These are phyloP conservation scores for Condylostoma magnum DNA, from an alignment of 169 alveolate species.

Conservation along the genomic window DNA sequence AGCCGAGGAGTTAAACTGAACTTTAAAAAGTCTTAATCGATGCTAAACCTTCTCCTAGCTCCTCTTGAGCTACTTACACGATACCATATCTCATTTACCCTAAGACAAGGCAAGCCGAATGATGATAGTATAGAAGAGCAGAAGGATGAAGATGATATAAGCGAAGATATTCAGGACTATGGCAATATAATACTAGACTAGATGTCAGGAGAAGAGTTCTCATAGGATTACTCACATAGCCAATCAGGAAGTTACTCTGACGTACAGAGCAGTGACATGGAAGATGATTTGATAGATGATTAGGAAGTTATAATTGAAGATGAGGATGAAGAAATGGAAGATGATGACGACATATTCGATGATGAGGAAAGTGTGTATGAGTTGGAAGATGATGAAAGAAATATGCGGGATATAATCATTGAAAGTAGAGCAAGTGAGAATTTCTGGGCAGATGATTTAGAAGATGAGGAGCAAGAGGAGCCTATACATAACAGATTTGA, in stretches of 20 bases:
- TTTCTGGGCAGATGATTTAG: conserved; percentile 18
- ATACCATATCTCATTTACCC: neutral
- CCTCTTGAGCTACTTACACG: conserved; percentile 19
- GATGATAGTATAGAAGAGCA: too few species aligned
- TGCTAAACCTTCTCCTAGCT: neutral
- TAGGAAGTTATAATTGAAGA: neutral
- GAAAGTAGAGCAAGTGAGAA: neutral
- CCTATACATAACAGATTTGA: too few species aligned
- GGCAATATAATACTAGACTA: too few species aligned
- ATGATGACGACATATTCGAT: neutral
- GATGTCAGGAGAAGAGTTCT: too few species aligned
- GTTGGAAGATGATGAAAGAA: conserved; percentile 7
- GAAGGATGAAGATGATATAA: too few species aligned
- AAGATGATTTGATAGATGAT: neutral
- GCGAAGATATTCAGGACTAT: too few species aligned
- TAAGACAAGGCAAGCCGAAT: neutral
- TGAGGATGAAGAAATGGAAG: neutral
- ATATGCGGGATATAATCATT: neutral
- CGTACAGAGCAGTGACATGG: neutral
- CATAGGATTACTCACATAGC: too few species aligned
- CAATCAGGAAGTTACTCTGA: too few species aligned
- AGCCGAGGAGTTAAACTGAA: neutral
- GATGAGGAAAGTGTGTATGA: neutral
- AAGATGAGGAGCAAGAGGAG: too few species aligned
- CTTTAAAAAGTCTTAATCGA: conserved; percentile 19